Base-by-base conservation (phyloP, 345 rosid species). In the Clarkia xantiana region DNA sequence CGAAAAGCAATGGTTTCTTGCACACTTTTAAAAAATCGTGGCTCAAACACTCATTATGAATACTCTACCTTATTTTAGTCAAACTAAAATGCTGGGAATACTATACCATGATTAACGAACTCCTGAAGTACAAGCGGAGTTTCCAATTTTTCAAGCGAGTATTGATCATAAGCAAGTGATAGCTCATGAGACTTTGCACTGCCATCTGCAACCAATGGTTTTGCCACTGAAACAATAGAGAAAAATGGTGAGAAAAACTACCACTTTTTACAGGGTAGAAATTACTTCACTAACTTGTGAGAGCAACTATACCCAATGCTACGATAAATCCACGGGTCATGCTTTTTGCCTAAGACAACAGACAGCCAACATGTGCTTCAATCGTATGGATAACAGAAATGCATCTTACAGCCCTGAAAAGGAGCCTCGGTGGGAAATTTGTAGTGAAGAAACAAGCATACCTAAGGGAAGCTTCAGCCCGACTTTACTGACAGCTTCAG, bases 111-210 rank as follows among this genome's bases (percentile, higher is more conserved):
- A 68, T 85, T 85, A 2, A 89, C 83, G 69, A 89, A 89, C 74
- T 89, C 97, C 65, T 89, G 97, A 23, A 89, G 72, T 20, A 85
- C 77, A 67, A 85, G 42, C 10, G 97, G 97, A 23, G 95, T 93
- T 53, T 85, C 87, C 40, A 89, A 90, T 67, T 78, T 76, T 46
- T 78, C 59, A 43, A 85, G 83, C 43, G 94, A 82, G 55, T 46
- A 68, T 46, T 62, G 62, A 68, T 89, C 90, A 56, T 82, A 78
- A 7, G 85, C 94, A 59, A 89, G 90, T 59, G 65, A 89, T 61
- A 89, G 44, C 57, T 84, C 72, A 53, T 84, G 97, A 11, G 97
- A 89, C 76, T 80, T 89, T 41, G 90, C 68, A 53, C 77, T 84
- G 69, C 95, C 97, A 73, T 89, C 97, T 57, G 78, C 85, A 39